These are phyloP conservation scores for Dalbergia cultrata DNA, from an alignment of 306 rosid species.

Conservation along the genomic window DNA sequence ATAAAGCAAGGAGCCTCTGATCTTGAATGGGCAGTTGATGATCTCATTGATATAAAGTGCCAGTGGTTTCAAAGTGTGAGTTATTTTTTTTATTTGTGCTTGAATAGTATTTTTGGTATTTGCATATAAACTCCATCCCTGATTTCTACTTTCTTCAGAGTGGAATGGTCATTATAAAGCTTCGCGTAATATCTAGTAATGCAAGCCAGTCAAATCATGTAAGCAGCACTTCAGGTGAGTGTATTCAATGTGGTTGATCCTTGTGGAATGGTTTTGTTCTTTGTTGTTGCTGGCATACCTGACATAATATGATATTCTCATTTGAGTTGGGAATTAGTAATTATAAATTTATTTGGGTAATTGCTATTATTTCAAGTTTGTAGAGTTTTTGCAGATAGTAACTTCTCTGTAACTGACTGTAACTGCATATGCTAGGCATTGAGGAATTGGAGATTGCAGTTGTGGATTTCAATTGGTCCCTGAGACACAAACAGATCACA, in stretches of 20 bases:
- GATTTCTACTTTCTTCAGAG: constrained; percentile 61
- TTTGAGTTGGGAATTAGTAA: constrained; percentile 19
- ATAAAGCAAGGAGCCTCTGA: constrained; percentile 56
- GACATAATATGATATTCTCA: constrained; percentile 17
- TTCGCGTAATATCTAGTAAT: constrained; percentile 66
- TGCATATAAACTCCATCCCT: constrained; percentile 43
- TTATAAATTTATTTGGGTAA: constrained; percentile 28
- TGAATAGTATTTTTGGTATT: constrained; percentile 7
- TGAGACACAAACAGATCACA: constrained; percentile 67
- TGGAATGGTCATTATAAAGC: constrained; percentile 67
- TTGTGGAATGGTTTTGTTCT: constrained; percentile 30
- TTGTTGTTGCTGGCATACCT: constrained; percentile 32
- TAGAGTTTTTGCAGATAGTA: constrained; percentile 38
- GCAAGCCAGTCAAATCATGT: constrained; percentile 50
- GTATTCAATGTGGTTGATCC: constrained; percentile 27
- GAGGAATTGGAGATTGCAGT: constrained; percentile 79
- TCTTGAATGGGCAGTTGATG: constrained; percentile 77
- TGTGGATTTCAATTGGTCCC: constrained; percentile 75
- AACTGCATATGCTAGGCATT: constrained; percentile 59
- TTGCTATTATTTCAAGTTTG: constrained; percentile 31
- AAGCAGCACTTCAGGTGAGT: constrained; percentile 70
- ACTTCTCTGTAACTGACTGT: constrained; percentile 43
- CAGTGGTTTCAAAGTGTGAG: constrained; percentile 76
- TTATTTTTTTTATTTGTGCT: constrained; percentile 34
- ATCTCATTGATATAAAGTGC: constrained; percentile 68